phyloP scores from a whole-genome alignment of 2,329 filamentous ascomycete species.

The Botrytis squamosa region DNA sequence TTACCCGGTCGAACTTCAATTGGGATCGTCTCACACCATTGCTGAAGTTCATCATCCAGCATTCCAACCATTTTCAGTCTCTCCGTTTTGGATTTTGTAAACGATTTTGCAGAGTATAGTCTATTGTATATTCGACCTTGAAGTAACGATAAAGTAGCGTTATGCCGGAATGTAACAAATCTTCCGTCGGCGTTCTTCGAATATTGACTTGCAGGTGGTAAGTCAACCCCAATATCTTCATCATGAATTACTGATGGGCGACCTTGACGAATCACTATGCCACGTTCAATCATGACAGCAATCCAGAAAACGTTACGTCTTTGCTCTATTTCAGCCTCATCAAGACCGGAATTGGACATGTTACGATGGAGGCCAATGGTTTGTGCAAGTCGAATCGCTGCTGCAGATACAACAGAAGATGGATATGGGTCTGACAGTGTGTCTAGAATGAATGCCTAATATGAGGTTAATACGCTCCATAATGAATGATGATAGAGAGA shows the following conservation, averaged over 20 bases:
- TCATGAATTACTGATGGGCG: constrained; percentile 34
- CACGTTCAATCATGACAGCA: constrained; percentile 30
- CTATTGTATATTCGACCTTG: constrained; percentile 31
- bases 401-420: constrained; percentile 26
- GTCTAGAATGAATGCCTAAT: constrained; percentile 22
- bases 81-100: constrained; percentile 29
- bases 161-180: constrained; percentile 27
- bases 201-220: constrained; percentile 26
- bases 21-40: constrained; percentile 31
- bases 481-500: neutral
- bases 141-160: constrained; percentile 29
- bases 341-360: constrained; percentile 26
- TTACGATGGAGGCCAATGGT: constrained; percentile 32
- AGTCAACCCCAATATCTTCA: constrained; percentile 33
- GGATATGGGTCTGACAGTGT: constrained; percentile 28
- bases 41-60: constrained; percentile 32
- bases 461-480: neutral
- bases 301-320: constrained; percentile 35
- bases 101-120: constrained; percentile 33
- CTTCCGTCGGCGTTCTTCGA: constrained; percentile 22
- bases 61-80: constrained; percentile 28
- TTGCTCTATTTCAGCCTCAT: constrained; percentile 27
- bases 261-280: constrained; percentile 26
- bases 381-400: constrained; percentile 27
- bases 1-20: constrained; percentile 33